phyloP scores from a whole-genome alignment of 352 stramenopile species.

The Pythium phragmitis region DNA sequence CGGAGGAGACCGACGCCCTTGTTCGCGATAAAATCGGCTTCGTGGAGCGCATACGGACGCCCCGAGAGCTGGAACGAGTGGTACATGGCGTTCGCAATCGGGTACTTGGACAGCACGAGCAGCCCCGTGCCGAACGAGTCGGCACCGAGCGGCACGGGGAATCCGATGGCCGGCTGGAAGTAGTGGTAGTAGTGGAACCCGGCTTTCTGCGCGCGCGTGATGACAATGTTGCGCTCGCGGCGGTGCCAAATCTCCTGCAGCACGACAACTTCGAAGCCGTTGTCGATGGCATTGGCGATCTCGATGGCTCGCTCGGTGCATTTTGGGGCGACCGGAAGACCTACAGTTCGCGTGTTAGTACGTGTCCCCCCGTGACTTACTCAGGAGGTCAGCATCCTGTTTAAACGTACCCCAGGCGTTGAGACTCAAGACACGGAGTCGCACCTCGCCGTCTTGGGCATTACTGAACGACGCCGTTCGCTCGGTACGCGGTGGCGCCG shows the following conservation, averaged over 20 bases:
- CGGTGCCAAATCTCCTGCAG: constrained; percentile 84
- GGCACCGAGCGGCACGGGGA: constrained; percentile 64
- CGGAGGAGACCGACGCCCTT: constrained; percentile 71
- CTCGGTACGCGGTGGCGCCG: constrained; percentile 34
- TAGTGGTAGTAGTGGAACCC: constrained; percentile 84
- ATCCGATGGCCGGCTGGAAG: constrained; percentile 77
- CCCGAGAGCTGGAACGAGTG: constrained; percentile 78
- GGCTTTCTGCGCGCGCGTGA: constrained; percentile 49
- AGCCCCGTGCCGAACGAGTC: constrained; percentile 79
- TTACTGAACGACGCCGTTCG: constrained; percentile 9
- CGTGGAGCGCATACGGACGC: constrained; percentile 74
- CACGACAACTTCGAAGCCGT: constrained; percentile 72
- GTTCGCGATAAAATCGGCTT: constrained; percentile 80
- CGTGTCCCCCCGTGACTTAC: not conserved
- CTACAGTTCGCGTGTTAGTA: constrained; percentile 20
- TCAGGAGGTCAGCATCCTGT: not conserved
- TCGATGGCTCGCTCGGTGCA: constrained; percentile 61
- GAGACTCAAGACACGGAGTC: constrained; percentile 66
- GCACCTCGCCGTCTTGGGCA: constrained; percentile 12
- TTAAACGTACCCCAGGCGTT: constrained; percentile 65
- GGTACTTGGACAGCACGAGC: constrained; percentile 72
- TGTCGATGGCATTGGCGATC: constrained; percentile 68
- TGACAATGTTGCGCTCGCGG: constrained; percentile 73
- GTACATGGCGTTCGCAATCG: constrained; percentile 59
- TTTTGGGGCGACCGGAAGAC: constrained; percentile 64